Percentiles rank a stretch among this genome's conserved stretches.
These are phyloP conservation scores for Anthoceros angustus DNA, from an alignment of 225 moss, liverwort and hornwort species.

Conservation along the genomic window DNA sequence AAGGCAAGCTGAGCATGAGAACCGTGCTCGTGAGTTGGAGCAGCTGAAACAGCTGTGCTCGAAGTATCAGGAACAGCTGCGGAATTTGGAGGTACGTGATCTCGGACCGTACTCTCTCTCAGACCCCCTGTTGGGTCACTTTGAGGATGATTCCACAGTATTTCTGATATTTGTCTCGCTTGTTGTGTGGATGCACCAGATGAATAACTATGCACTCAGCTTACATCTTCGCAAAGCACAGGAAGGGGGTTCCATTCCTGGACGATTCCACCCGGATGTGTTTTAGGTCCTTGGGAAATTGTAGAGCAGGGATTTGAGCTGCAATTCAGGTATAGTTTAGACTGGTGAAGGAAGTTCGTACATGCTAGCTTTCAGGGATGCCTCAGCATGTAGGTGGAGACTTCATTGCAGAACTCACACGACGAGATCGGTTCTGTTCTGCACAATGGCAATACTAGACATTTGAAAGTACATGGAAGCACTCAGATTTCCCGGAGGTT, in stretches of 20 bases:
- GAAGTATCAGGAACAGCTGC: constrained; percentile 83
- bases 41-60: constrained; percentile 54
- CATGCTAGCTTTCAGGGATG: no score
- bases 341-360: background rate
- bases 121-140: background rate
- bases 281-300: constrained; percentile 18
- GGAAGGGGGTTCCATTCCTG: constrained; percentile 83
- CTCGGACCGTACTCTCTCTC: constrained; percentile 10
- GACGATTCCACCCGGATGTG: constrained; percentile 84
- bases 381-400: no score
- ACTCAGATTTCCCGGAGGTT: no score
- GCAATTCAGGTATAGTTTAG: background rate
- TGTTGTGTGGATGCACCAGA: constrained; percentile 4
- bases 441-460: no score
- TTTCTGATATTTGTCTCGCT: background rate
- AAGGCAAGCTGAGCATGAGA: constrained; percentile 74
- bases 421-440: no score
- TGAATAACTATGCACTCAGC: constrained; percentile 55
- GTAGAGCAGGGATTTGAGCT: background rate
- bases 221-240: constrained; percentile 85
- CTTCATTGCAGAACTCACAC: no score
- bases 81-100: constrained; percentile 42
- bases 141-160: background rate
- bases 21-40: constrained; percentile 59
- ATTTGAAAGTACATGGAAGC: no score